These are phyloP conservation scores for Cephaloascus albidus DNA, from an alignment of 805 yeast species.

Conservation along the genomic window DNA sequence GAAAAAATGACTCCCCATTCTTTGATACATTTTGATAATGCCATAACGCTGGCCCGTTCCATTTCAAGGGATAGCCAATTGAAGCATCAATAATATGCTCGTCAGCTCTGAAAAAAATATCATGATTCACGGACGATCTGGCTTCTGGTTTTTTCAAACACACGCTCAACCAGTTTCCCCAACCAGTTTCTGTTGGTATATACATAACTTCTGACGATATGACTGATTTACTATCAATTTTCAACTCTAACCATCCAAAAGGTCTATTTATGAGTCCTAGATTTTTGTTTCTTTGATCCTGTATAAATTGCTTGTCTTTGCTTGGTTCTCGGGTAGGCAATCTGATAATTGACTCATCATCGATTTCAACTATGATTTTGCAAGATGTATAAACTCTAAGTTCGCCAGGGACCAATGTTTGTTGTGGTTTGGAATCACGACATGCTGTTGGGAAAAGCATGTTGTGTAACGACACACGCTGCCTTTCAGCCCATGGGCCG, in stretches of 20 bases:
- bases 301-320: slow-evolving; percentile 47
- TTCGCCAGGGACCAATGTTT: slow-evolving; percentile 33
- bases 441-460: slow-evolving; percentile 62
- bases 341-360: slow-evolving; percentile 60
- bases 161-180: slow-evolving; percentile 36
- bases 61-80: slow-evolving; percentile 62
- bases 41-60: slow-evolving; percentile 82
- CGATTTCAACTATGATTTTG: slow-evolving; percentile 41
- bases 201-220: slow-evolving; percentile 37
- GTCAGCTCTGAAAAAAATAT: slow-evolving; percentile 56
- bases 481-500: slow-evolving; percentile 96
- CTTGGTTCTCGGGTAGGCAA: slow-evolving; percentile 81
- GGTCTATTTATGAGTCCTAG: slow-evolving; percentile 38
- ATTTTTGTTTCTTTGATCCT: slow-evolving; percentile 11
- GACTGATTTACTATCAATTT: slow-evolving; percentile 43
- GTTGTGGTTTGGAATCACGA: slow-evolving; percentile 36
- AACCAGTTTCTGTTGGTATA: slow-evolving; percentile 46
- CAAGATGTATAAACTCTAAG: slow-evolving; percentile 49
- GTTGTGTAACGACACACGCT: slow-evolving; percentile 54
- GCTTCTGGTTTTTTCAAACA: slow-evolving; percentile 50
- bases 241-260: slow-evolving; percentile 88
- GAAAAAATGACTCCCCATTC: slow-evolving; percentile 49
- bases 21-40: slow-evolving; percentile 40
- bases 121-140: slow-evolving; percentile 84
- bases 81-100: slow-evolving; percentile 45